Evolutionary conservation across 2,329 filamentous ascomycete genomes (phyloP).

Genomic region (Neodidymelliopsis sp.): DNA sequence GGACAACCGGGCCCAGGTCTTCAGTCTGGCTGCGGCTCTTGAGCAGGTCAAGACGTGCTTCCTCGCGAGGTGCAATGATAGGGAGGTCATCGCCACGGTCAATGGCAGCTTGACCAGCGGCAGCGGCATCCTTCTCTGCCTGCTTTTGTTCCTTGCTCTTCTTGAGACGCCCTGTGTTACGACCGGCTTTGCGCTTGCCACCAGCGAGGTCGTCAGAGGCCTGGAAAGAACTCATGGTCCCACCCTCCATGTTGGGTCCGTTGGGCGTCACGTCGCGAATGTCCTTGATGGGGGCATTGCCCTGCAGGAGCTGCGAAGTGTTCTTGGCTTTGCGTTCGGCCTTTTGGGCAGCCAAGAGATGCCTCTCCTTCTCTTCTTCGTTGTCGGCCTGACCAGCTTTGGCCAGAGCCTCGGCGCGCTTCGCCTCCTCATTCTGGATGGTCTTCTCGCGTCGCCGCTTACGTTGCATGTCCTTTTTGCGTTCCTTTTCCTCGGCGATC

Average conservation of each 20-base stretch:
- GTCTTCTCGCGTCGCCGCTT: conserved; percentile 95
- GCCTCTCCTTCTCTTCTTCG: conserved; percentile 80
- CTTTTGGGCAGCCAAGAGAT: conserved; percentile 84
- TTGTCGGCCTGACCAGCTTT: conserved; percentile 81
- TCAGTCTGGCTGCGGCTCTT: conserved; percentile 58
- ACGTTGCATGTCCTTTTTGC: conserved; percentile 99
- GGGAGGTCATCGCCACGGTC: conserved; percentile 79
- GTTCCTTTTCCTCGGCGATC: conserved; percentile 93
- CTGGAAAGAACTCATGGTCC: conserved; percentile 84
- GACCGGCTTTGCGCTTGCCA: conserved; percentile 62
- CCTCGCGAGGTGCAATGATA: conserved; percentile 65
- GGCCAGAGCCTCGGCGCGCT: conserved; percentile 80
- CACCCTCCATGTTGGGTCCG: conserved; percentile 83
- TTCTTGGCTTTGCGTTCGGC: conserved; percentile 92
- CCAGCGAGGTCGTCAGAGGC: conserved; percentile 62
- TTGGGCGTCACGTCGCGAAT: conserved; percentile 73
- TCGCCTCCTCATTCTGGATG: conserved; percentile 84
- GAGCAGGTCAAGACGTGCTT: conserved; percentile 57
- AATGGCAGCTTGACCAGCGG: conserved; percentile 83
- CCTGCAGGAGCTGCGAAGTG: conserved; percentile 85
- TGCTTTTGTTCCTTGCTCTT: conserved; percentile 83
- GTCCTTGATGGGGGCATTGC: conserved; percentile 78
- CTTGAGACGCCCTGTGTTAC: conserved; percentile 71
- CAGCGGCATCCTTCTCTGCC: conserved; percentile 76
- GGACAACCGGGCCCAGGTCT: conserved; percentile 51